Evolutionary conservation across 257 asterid genomes (phyloP).

Genomic region (Phtheirospermum japonicum): DNA sequence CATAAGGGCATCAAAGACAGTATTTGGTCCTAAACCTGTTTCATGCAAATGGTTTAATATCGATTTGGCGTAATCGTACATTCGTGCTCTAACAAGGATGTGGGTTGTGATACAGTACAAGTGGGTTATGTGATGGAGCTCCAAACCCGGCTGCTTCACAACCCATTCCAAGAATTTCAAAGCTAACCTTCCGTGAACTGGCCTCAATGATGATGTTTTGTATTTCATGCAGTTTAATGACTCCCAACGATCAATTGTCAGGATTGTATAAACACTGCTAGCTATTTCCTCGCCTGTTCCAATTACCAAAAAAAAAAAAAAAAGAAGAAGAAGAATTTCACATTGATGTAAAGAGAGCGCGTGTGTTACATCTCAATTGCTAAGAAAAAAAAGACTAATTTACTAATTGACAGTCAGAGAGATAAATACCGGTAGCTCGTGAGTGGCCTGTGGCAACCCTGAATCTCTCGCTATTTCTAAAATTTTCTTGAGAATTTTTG

Average conservation of each 20-base stretch:
- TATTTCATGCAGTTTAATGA: slow-evolving; percentile 80
- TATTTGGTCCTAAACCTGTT: slow-evolving; percentile 47
- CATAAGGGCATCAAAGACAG: slow-evolving; percentile 63
- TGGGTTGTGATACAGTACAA: slow-evolving; percentile 75
- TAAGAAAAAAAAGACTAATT: neutral
- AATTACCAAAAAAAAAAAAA: neutral
- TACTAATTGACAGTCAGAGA: slow-evolving; percentile 3
- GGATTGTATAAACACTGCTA: slow-evolving; percentile 57
- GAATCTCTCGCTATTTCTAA: slow-evolving; percentile 20
- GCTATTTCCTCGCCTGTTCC: slow-evolving; percentile 49
- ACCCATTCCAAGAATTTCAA: slow-evolving; percentile 81
- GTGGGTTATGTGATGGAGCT: slow-evolving; percentile 56
- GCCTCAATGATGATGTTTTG: slow-evolving; percentile 57
- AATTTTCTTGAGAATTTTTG: slow-evolving; percentile 24
- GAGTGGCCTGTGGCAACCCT: slow-evolving; percentile 27
- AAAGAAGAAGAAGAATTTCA: no score
- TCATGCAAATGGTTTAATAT: slow-evolving; percentile 44
- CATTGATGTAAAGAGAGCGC: neutral
- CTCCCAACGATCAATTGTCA: slow-evolving; percentile 90
- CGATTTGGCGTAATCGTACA: slow-evolving; percentile 63
- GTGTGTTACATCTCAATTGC: neutral
- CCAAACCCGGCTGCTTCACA: slow-evolving; percentile 74
- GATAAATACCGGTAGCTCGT: slow-evolving; percentile 35
- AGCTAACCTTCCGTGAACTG: slow-evolving; percentile 84
- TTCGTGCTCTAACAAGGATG: slow-evolving; percentile 81